Evolutionary conservation across 2,329 filamentous ascomycete species (phyloP).

Genomic region (Epichloe scottii): DNA sequence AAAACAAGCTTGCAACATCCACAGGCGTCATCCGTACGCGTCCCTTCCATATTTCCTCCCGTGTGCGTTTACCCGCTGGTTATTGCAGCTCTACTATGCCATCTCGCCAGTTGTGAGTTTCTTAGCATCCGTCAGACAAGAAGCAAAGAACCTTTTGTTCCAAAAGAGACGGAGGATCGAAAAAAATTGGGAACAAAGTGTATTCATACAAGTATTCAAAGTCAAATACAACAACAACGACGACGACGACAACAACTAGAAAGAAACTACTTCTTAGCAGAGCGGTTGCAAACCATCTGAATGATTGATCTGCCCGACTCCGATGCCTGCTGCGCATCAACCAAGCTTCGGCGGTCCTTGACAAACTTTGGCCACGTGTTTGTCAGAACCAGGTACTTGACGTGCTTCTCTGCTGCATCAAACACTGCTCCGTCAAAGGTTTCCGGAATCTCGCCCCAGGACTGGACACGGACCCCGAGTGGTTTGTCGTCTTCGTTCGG

Average conservation of each 20-base stretch:
- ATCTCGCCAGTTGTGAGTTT: too few species aligned
- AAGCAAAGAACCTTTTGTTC: too few species aligned
- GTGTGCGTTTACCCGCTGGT: too few species aligned
- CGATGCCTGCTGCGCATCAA: slow-evolving; percentile 9
- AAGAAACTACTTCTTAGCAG: neutral
- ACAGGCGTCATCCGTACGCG: too few species aligned
- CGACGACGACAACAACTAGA: neutral
- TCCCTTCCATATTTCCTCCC: too few species aligned
- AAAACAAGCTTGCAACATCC: too few species aligned
- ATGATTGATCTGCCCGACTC: slow-evolving; percentile 6
- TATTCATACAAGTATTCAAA: neutral
- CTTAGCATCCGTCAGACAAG: too few species aligned
- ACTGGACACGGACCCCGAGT: slow-evolving; percentile 13
- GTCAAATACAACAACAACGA: neutral
- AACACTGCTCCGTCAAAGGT: slow-evolving; percentile 41
- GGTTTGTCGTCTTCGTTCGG: neutral
- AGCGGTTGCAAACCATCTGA: slow-evolving; percentile 1
- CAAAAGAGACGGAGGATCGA: too few species aligned
- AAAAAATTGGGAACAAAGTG: too few species aligned
- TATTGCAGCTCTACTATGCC: too few species aligned
- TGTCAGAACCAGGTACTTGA: slow-evolving; percentile 55
- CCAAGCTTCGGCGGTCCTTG: slow-evolving; percentile 19
- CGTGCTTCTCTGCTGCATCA: slow-evolving; percentile 43
- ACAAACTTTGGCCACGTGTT: slow-evolving; percentile 56
- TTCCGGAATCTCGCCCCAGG: slow-evolving; percentile 31